Base-by-base conservation (phyloP, 2,329 filamentous ascomycete genomes). In the Phoma herbarum region DNA sequence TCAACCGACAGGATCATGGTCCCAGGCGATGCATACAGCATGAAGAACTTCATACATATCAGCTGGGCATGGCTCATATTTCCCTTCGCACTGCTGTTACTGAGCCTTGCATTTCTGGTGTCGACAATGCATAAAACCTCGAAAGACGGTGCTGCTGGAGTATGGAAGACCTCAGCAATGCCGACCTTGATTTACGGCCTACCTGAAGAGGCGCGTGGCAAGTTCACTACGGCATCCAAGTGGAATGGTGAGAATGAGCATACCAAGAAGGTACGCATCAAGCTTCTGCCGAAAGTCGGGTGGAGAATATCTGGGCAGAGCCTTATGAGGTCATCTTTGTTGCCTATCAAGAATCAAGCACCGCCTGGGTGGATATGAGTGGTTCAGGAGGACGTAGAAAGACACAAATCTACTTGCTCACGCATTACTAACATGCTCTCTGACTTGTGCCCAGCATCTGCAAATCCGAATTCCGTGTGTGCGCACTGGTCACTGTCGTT, bases 151-250 rank as follows among this genome's bases (percentile, higher is more conserved):
- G 52, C 12, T 0, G 50, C 44, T 1, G 68, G 65, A 0, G 33
- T 72, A 0, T 76, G 71, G 72, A 76, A 76, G 25, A 75, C 65
- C 1, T 75, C 73, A 4, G 62, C 71, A 0, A 69, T 75, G 63
- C 69, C 73, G 0, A 61, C 68, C 1, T 56, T 75, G 0, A 63
- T 73, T 1, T 73, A 74, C 26, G 59, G 72, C 2, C 35, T 74
- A 1, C 68, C 68, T 0, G 57, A 67, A 10, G 67, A 70, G 1
- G 52, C 63, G 0, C 65, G 67, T 14, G 49, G 46, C 4, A 48
- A 61, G 9, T 42, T 73, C 0, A 37, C 37, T 2, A 39, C 59
- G 0, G 39, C 56, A 2, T 29, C 28, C 2, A 28, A 43, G 2
- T 58, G 50, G 59, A 52, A 20, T 12, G 46, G 39, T 1, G 12